phyloP scores from a whole-genome alignment of 768 basidiomycete genomes.

The Tylopilus sp. region DNA sequence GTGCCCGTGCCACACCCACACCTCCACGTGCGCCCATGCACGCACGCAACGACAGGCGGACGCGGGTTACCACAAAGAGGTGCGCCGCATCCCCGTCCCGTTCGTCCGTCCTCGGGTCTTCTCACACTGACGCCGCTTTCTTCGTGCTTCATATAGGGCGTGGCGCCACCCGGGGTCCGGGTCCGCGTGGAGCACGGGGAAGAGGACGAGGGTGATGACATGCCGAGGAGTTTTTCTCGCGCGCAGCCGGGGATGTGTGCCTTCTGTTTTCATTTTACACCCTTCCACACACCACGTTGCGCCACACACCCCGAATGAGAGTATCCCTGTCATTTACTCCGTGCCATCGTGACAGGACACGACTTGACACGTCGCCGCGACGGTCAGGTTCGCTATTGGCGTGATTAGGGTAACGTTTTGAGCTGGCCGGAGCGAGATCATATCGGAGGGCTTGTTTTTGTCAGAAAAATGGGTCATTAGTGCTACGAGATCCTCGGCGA shows the following conservation, averaged over 20 bases:
- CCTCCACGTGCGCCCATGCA: background rate
- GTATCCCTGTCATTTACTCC: too few relatives aligned
- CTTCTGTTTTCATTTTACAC: background rate
- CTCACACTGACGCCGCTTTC: background rate
- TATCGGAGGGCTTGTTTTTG: too few relatives aligned
- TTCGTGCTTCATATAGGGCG: conserved; percentile 18
- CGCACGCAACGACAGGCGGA: conserved; percentile 22
- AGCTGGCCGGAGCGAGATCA: too few relatives aligned
- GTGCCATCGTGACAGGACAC: too few relatives aligned
- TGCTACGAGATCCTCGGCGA: too few relatives aligned
- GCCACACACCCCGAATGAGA: too few relatives aligned
- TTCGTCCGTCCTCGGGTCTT: background rate
- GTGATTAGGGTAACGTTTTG: too few relatives aligned
- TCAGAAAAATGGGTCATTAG: too few relatives aligned
- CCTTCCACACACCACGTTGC: too few relatives aligned
- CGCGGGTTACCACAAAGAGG: conserved; percentile 42
- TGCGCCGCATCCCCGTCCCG: conserved; percentile 10
- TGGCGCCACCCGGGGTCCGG: conserved; percentile 24
- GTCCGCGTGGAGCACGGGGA: conserved; percentile 29
- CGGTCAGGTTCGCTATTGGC: too few relatives aligned
- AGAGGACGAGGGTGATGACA: conserved; percentile 30
- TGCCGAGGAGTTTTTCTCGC: background rate
- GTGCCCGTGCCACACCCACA: background rate
- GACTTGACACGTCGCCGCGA: too few relatives aligned
- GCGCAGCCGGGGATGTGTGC: background rate